Percentiles rank a stretch among this genome's conserved stretches.
These are phyloP conservation scores for Rhodotorula sp. DNA, from an alignment of 1,284 basidiomycete genomes.

Conservation along the genomic window DNA sequence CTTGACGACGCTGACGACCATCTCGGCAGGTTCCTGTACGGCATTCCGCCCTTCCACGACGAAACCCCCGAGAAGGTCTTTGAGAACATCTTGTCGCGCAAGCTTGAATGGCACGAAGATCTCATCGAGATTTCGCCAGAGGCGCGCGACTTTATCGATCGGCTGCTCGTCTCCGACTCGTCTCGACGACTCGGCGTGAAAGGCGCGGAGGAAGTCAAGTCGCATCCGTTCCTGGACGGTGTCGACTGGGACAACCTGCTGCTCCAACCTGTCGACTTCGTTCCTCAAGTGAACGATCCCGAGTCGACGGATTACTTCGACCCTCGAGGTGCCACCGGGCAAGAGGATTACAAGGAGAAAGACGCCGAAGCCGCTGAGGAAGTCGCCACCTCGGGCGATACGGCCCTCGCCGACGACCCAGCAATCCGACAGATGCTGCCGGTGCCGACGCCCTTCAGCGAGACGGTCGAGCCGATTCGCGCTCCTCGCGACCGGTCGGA, in stretches of 20 bases:
- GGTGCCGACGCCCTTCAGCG: constrained; percentile 52
- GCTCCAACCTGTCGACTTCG: constrained; percentile 85
- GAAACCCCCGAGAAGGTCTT: constrained; percentile 96
- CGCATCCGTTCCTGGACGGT: constrained; percentile 83
- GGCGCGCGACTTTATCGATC: constrained; percentile 86
- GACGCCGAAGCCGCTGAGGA: constrained; percentile 68
- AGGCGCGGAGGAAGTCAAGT: constrained; percentile 89
- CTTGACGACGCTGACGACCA: neutral
- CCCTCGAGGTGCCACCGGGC: constrained; percentile 82
- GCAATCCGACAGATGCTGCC: constrained; percentile 52
- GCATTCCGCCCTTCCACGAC: constrained; percentile 95
- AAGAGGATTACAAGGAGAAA: constrained; percentile 60
- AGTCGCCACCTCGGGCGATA: constrained; percentile 50
- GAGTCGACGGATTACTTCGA: constrained; percentile 99
- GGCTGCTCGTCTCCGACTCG: constrained; percentile 80
- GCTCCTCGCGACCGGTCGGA: constrained; percentile 33
- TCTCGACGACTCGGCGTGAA: constrained; percentile 75
- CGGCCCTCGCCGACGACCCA: constrained; percentile 46
- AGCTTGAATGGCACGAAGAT: constrained; percentile 80
- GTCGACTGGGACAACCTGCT: constrained; percentile 93
- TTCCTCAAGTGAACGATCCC: constrained; percentile 90
- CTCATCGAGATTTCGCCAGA: constrained; percentile 82
- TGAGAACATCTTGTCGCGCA: constrained; percentile 95
- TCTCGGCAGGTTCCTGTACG: constrained; percentile 73
- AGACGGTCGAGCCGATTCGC: neutral